Base-by-base conservation (phyloP, 2,329 filamentous ascomycete genomes). In the Phialophora chinensis region DNA sequence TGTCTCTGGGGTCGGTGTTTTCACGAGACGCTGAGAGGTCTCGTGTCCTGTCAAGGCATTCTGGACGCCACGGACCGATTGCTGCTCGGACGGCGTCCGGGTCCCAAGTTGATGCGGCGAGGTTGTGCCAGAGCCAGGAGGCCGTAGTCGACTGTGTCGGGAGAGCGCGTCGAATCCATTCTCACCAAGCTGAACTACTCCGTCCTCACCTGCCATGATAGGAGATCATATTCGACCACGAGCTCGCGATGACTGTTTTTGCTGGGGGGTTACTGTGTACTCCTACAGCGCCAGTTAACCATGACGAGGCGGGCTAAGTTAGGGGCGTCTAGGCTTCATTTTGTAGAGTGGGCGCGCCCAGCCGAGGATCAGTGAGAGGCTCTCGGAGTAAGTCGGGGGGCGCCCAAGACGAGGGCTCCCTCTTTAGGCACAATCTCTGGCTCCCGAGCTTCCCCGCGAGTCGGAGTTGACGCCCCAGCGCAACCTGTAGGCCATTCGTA, bases 171-270 rank as follows among this genome's bases (percentile, higher is more conserved):
- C 38, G 38, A 53, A n/a, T 10, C 23, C 47, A 56, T 55, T 54
- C 35, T 47, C 47, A 25, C 33, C 49, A 20, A 52, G 23, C 23
- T 63, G 49, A 38, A 11, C 44, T 12, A 33, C 20, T 59, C 38
- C 54, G 49, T 49, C 42, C 20, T 55, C 44, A 23, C 14, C 55
- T 17, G 58, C 65, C 65, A 66, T 63, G 8, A 33, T 56, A 14
- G 57, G 47, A 17, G 12, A n/a, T 60, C 57, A 60, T 60, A 17
- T 23, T 49, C 20, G 27, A 12, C 47, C 57, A 33, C 27, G 20
- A 17, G 42, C 14, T n/a, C 6, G 3, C n/a, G 27, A 3, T 10
- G 27, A 35, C 6, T 50, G 56, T 20, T n/a, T n/a, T 59, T 20
- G 42, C 11, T 23, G 33, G 27, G 27, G 4, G 27, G 6, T 20